Evolutionary conservation across 139 green algal species (phyloP).

Genomic region (Chlorella sp.): DNA sequence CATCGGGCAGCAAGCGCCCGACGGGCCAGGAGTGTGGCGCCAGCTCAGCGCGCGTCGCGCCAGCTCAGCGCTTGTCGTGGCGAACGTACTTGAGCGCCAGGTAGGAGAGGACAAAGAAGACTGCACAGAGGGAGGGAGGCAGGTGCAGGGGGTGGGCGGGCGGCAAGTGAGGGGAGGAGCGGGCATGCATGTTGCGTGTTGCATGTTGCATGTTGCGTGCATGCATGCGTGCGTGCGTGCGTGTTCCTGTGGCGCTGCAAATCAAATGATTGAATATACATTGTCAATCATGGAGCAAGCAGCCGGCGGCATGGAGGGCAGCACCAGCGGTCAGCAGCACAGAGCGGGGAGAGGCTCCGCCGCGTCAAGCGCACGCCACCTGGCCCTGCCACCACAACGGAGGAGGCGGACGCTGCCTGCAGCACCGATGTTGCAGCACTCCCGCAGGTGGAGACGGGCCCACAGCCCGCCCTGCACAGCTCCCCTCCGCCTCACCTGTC

Average conservation of each 20-base stretch:
- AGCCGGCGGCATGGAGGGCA: no score
- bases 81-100: conserved; percentile 60
- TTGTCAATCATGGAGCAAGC: background rate
- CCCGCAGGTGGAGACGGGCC: background rate
- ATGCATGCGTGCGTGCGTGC: background rate
- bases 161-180: background rate
- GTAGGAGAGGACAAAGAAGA: conserved; percentile 62
- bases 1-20: no score
- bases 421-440: no score
- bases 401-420: no score
- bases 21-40: no score
- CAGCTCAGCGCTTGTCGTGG: conserved; percentile 51
- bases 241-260: background rate
- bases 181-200: no score
- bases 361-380: no score
- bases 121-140: conserved; percentile 36
- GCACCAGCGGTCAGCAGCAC: no score
- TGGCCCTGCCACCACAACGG: no score
- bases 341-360: no score
- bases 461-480: background rate
- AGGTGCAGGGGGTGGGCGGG: background rate
- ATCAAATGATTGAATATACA: background rate
- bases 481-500: background rate
- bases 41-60: background rate
- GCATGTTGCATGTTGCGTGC: background rate